These are phyloP conservation scores for Botrytis deweyae DNA, from an alignment of 2,329 filamentous ascomycete genomes.

Conservation along the genomic window DNA sequence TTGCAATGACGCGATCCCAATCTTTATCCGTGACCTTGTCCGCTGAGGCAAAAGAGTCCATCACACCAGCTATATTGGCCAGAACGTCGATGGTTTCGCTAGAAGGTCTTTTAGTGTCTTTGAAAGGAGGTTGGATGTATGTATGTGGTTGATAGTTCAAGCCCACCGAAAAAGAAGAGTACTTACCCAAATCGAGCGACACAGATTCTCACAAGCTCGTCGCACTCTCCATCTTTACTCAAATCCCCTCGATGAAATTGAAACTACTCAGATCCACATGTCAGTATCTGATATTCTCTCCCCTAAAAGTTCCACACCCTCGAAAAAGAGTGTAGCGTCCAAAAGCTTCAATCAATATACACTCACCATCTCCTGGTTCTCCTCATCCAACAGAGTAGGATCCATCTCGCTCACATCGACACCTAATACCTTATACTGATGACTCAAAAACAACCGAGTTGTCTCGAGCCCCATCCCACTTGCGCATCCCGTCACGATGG, in stretches of 20 bases:
- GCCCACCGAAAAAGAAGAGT: not conserved
- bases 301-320: accelerated
- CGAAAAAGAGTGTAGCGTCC: not conserved
- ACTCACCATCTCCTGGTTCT: conserved; percentile 23
- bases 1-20: conserved; percentile 44
- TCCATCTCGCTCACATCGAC: conserved; percentile 40
- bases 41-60: conserved; percentile 45
- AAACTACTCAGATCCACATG: conserved; percentile 26
- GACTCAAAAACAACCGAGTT: conserved; percentile 37
- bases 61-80: conserved; percentile 48
- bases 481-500: conserved; percentile 32
- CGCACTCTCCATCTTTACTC: conserved; percentile 36
- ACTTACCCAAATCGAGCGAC: conserved; percentile 35
- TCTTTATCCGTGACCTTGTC: conserved; percentile 43
- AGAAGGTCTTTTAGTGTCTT: not conserved
- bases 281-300: not conserved
- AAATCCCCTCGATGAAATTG: conserved; percentile 42
- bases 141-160: not conserved
- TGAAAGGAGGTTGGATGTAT: not conserved
- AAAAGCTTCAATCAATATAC: not conserved
- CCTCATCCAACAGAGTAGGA: conserved; percentile 32
- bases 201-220: conserved; percentile 40
- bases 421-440: conserved; percentile 40
- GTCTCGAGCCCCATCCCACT: conserved; percentile 42
- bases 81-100: conserved; percentile 43